Evolutionary conservation across 106 monocot species (phyloP), one percentile per base, ranked within the genome.

Genomic region (Apostasia shenzhenica): DNA sequence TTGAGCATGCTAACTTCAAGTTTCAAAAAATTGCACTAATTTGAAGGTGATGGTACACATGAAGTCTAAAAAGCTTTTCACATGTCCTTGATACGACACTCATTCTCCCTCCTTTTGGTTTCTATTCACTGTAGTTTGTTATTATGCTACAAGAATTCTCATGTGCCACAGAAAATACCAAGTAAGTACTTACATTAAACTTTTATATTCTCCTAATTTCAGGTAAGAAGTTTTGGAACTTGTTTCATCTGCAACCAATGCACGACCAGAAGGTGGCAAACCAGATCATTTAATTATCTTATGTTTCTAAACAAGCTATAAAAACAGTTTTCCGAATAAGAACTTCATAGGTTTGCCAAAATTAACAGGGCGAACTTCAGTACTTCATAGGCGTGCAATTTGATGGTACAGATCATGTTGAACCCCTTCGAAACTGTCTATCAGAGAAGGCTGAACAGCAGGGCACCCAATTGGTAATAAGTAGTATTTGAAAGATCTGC

Each of bases 211-310:
- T 11, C 8, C 14, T 62, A 71, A 54, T 58, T 49, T 13, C 79
- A 92, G 92, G 92, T 42, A 92, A 85, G 74, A 92, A 92, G 68
- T 92, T 92, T 71, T 92, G 88, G 92, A 92, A 92, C 57, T 78
- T 92, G 55, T 88, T 92, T 60, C 92, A 92, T 76, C 74, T 92
- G 68, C 92, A 92, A 76, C 92, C 92, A 26, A 85, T 92, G 92
- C 82, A 78, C 38, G 92, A 92, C 60, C 88, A 88, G 50, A 92
- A 88, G 85, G 92, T 91, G 57, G 4, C 3, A 2, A 52, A 3
- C 51, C 64, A 62, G 47, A 37, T 41, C 61, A 51, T 43, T 49
- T 50, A 49, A 4, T 9, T 45, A 41, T 12, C 0, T 69, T 48
- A 59, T 38, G 7, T 52, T 9, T 13, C 8, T 56, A 48, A 48